A percentile compares a stretch with the other conserved stretches of the same genome.
phyloP scores from a whole-genome alignment of 805 yeast species.

The Ascoidea rubescens region DNA sequence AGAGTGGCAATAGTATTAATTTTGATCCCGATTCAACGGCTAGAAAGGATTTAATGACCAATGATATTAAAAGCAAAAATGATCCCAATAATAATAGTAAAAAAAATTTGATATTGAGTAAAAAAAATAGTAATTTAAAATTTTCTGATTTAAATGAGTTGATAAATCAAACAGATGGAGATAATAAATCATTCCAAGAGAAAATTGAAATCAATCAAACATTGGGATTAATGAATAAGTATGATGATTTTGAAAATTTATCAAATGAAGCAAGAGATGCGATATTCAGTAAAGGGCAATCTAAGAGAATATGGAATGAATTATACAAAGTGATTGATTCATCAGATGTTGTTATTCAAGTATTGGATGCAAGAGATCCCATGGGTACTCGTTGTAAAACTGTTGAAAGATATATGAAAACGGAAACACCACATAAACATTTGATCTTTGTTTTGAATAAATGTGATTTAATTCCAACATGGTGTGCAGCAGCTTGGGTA shows the following conservation, averaged over 20 bases:
- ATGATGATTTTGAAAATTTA: conserved; percentile 59
- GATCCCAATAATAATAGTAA: neutral
- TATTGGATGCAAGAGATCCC: conserved; percentile 95
- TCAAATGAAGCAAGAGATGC: conserved; percentile 89
- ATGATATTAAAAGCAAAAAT: too few relatives aligned
- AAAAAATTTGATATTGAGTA: neutral
- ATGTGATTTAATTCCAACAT: conserved; percentile 96
- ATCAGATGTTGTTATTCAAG: conserved; percentile 93
- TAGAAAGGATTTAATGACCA: conserved; percentile 20
- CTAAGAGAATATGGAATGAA: conserved; percentile 98
- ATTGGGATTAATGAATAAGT: conserved; percentile 67
- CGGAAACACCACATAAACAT: conserved; percentile 95
- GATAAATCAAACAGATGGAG: conserved; percentile 42
- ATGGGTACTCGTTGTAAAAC: conserved; percentile 88
- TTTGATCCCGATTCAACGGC: conserved; percentile 40
- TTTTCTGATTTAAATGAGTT: conserved; percentile 68
- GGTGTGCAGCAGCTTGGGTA: conserved; percentile 99
- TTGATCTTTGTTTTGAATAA: conserved; percentile 87
- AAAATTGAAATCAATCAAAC: conserved; percentile 64
- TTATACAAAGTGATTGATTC: conserved; percentile 94
- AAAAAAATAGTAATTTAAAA: too few relatives aligned
- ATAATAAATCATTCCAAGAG: conserved; percentile 50
- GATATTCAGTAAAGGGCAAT: conserved; percentile 92
- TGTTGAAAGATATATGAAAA: conserved; percentile 83
- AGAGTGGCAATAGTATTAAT: conserved; percentile 30